Base-by-base conservation (phyloP, 345 rosid species). In the Rhodomyrtus tomentosa region DNA sequence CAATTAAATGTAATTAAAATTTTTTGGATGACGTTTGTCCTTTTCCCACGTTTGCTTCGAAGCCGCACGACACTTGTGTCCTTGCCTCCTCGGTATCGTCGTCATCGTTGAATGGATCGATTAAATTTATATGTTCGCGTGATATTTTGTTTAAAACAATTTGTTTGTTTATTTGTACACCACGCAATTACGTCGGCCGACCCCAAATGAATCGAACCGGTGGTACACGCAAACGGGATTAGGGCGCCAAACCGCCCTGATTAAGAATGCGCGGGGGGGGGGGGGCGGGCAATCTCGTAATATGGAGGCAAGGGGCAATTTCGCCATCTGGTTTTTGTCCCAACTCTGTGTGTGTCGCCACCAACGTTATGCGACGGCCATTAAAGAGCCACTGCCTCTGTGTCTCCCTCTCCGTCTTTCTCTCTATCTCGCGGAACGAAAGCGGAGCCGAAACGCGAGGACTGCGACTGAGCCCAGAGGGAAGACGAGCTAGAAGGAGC, bases 291-390 rank as follows among this genome's bases (percentile, higher is more conserved):
- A 68, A 9, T 36, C 79, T 0, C 45, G 79, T 68, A 68, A 68
- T 68, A 18, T 68, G 9, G 24, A 42, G 5, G 24, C 13, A 13
- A 0, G 21, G 24, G 45, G 76, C 45, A 36, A 29, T 29, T 29
- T 32, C 73, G 11, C 73, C 0, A 29, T 7, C 40, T 36, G 38
- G 10, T 36, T 68, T 21, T 68, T 45, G 79, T 68, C 74, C 74
- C 3, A 3, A 20, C 40, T 3, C 16, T 4, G 16, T 3, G 32
- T 4, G 16, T 3, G 40, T 29, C 45, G 13, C 45, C 11, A 0
- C 79, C 79, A 36, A 8, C 45, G 79, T 36, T 38, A 5, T 5
- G 4, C 76, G 45, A 38, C 76, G 7, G 7, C 24, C 76, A 32
- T 68, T 36, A 68, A 36, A 36, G 79, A 24, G 1, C 58, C 55